Conservation (phyloP, 2,329 filamentous ascomycete species). For the Tricladium varicosporioides region DNA sequence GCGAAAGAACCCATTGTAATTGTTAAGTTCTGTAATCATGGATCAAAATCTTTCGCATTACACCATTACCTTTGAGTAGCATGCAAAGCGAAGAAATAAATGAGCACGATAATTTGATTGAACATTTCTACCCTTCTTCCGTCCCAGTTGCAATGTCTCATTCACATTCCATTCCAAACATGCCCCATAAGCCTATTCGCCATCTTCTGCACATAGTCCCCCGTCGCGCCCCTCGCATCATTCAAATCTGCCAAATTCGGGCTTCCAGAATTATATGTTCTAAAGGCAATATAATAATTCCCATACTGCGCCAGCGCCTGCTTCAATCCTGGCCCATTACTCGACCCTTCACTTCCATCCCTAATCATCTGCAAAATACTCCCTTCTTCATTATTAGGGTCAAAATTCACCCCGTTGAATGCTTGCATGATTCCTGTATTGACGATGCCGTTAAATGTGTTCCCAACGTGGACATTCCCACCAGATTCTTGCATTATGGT, state of each 20-base stretch:
- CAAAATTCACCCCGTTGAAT: slow-evolving; percentile 12
- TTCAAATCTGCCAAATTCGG: slow-evolving; percentile 11
- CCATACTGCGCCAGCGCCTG: slow-evolving; percentile 8
- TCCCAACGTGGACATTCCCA: slow-evolving; percentile 12
- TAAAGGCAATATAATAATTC: slow-evolving; percentile 15
- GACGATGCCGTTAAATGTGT: slow-evolving; percentile 6
- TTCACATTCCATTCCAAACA: slow-evolving; percentile 13
- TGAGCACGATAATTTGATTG: no score
- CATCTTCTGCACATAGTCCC: slow-evolving; percentile 13
- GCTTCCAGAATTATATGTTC: slow-evolving; percentile 15
- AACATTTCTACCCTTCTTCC: background rate
- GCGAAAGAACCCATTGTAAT: no score
- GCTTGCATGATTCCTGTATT: slow-evolving; percentile 17
- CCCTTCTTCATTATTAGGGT: slow-evolving; percentile 4
- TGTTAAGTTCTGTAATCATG: no score
- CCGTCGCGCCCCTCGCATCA: slow-evolving; percentile 13
- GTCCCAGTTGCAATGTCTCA: background rate
- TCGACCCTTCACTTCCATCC: slow-evolving; percentile 9
- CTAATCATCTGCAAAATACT: slow-evolving; percentile 13
- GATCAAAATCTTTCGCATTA: no score
- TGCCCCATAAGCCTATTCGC: slow-evolving; percentile 15
- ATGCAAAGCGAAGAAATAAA: no score
- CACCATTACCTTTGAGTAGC: no score
- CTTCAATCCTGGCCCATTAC: slow-evolving; percentile 11
- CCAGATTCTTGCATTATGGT: slow-evolving; percentile 21